Base-by-base conservation (phyloP, 164 flowering plant species). In the Kalanchoe fedtschenkoi region DNA sequence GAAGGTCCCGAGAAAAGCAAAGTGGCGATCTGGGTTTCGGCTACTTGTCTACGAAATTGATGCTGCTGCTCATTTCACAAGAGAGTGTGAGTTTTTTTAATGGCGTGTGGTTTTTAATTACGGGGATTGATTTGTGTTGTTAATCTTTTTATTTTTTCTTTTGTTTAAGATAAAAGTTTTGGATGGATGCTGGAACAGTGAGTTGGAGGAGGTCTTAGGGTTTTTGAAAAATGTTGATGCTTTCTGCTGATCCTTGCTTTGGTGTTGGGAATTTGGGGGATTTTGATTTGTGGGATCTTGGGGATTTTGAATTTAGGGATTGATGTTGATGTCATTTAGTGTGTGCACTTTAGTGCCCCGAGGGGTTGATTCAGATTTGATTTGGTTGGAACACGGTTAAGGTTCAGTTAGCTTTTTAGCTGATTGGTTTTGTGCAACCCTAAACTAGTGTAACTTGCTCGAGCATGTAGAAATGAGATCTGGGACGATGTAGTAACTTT, bases 11-110 rank as follows among this genome's bases (percentile, higher is more conserved):
- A 65, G 72, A 37, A 69, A 70, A 66, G 71, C 56, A 26, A 51
- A 51, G 75, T 71, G 73, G 71, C 55, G 77, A 76, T 76, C 80
- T 73, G 73, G 69, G 62, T 68, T 32, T 62, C 64, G 54, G 62
- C 60, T 68, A 61, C 68, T 62, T 68, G 64, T 38, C 21, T 21
- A 47, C 21, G 26, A 51, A 51, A 10, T 51, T 29, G 32, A 3
- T 51, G 32, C 32, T 51, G 56, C 56, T 51, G 56, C 56, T 51
- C 56, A 51, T 51, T 51, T 37, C 39, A 37, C 39, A 37, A 37
- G 39, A 8, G 13, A 37, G 11, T 6, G 8, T 6, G 11, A 37
- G 39, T 37, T 8, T 24, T 51, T 29, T 51, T 29, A 51, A n/a
- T 41, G 44, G 34, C n/a, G 47, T 54, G 57, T 59, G 42, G 44